Conservation (phyloP, 1,139 yeast genomes). For the Candida tunisiensis region DNA sequence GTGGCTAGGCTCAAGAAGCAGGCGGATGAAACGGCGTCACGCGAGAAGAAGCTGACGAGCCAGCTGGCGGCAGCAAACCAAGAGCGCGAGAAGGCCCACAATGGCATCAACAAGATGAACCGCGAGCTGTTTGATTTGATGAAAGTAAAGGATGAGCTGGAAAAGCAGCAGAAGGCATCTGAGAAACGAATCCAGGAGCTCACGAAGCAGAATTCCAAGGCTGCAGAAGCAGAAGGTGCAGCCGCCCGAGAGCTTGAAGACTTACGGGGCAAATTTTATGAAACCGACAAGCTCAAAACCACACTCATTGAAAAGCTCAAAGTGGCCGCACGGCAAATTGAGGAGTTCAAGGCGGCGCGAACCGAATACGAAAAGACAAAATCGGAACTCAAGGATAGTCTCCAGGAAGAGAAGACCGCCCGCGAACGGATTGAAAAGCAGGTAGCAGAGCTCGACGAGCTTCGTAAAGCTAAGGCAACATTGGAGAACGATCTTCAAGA, state of each 20-base stretch:
- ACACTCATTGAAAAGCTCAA: slow-evolving; percentile 15
- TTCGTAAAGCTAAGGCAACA: slow-evolving; percentile 1
- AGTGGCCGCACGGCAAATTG: slow-evolving; percentile 6
- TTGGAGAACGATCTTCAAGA: slow-evolving; percentile 2
- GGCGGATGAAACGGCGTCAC: slow-evolving; percentile 13
- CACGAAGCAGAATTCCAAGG: slow-evolving; percentile 8
- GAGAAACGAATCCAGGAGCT: slow-evolving; percentile 10
- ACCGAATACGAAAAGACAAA: slow-evolving; percentile 7
- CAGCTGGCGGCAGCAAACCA: slow-evolving; percentile 24
- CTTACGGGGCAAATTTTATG: slow-evolving; percentile 8
- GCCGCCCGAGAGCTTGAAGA: slow-evolving; percentile 7
- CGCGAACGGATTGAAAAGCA: slow-evolving; percentile 5
- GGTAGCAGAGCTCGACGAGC: slow-evolving; percentile 4
- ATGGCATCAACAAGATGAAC: slow-evolving; percentile 82
- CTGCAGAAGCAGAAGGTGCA: background rate
- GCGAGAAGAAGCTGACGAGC: slow-evolving; percentile 21
- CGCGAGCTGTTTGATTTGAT: slow-evolving; percentile 57
- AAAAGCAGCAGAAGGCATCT: slow-evolving; percentile 23
- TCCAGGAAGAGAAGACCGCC: slow-evolving; percentile 8
- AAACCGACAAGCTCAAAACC: slow-evolving; percentile 12
- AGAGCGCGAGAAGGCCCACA: slow-evolving; percentile 58
- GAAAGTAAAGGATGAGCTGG: slow-evolving; percentile 39
- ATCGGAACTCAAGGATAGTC: no score
- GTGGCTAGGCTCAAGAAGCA: slow-evolving; percentile 7
- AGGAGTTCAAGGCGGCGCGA: slow-evolving; percentile 4